These are phyloP conservation scores for Fusarium continuum DNA, from an alignment of 2,329 filamentous ascomycete genomes.

Conservation along the genomic window DNA sequence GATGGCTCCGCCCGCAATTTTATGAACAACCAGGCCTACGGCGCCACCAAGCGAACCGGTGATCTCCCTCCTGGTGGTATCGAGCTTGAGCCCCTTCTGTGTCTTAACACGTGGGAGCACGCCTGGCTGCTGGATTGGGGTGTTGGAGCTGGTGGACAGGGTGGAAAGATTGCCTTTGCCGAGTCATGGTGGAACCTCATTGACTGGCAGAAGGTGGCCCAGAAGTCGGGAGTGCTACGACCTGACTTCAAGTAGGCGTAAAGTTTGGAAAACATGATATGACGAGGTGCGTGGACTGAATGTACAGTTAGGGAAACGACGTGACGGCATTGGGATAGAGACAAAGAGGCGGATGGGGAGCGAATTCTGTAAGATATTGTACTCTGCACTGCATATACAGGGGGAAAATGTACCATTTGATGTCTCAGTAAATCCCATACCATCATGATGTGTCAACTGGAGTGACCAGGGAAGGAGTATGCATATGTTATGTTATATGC, in stretches of 20 bases:
- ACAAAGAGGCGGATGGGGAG: slow-evolving; percentile 22
- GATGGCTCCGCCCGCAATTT: slow-evolving; percentile 50
- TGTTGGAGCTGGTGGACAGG: slow-evolving; percentile 63
- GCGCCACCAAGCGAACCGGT: slow-evolving; percentile 41
- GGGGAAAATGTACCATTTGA: slow-evolving; percentile 44
- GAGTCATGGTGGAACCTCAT: slow-evolving; percentile 88
- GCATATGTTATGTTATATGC: not conserved
- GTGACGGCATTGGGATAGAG: slow-evolving; percentile 28
- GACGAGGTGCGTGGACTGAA: not conserved
- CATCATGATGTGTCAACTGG: not conserved
- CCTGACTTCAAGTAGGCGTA: slow-evolving; percentile 47
- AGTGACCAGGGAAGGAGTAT: not conserved
- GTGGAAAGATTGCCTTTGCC: slow-evolving; percentile 79
- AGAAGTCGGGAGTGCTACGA: slow-evolving; percentile 47
- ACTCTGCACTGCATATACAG: slow-evolving; percentile 47
- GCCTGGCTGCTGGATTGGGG: slow-evolving; percentile 87
- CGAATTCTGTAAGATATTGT: slow-evolving; percentile 46
- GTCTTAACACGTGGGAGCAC: slow-evolving; percentile 97
- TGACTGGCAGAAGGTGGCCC: slow-evolving; percentile 80
- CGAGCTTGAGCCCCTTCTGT: slow-evolving; percentile 80
- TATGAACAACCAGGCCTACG: slow-evolving; percentile 51
- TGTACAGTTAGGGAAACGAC: slow-evolving; percentile 24
- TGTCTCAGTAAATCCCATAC: slow-evolving; percentile 15
- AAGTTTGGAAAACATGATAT: not conserved
- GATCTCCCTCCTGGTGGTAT: slow-evolving; percentile 70